A percentile compares a stretch with the other conserved stretches of the same genome.
Evolutionary conservation across 1,284 basidiomycete genomes (phyloP).

Genomic region (Melampsora larici-populina): DNA sequence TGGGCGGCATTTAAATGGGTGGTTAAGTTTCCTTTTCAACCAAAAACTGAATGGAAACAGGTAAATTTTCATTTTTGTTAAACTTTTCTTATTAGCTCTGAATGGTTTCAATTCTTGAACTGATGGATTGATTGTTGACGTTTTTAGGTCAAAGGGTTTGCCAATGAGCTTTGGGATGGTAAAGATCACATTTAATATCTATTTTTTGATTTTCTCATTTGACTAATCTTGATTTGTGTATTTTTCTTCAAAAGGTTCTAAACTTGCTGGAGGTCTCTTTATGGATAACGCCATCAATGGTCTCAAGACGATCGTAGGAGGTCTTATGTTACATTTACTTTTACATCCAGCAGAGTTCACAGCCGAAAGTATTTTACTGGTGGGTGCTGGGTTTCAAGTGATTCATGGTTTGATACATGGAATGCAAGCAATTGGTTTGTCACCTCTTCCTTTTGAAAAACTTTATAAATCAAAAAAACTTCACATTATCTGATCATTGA

Average conservation of each 20-base stretch:
- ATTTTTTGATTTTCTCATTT: background rate
- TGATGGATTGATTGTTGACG: too few relatives aligned
- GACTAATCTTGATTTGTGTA: background rate
- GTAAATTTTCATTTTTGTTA: slow-evolving; percentile 4
- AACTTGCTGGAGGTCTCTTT: slow-evolving; percentile 27
- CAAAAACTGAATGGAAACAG: slow-evolving; percentile 32
- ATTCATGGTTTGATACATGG: slow-evolving; percentile 40
- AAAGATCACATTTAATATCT: background rate
- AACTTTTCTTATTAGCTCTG: background rate
- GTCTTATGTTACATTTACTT: slow-evolving; percentile 37
- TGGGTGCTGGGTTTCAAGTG: slow-evolving; percentile 36
- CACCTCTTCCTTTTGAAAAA: background rate
- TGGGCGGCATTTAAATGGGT: slow-evolving; percentile 42
- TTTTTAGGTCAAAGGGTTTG: slow-evolving; percentile 22
- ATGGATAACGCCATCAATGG: slow-evolving; percentile 32
- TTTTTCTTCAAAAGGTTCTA: slow-evolving; percentile 12
- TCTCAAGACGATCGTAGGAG: slow-evolving; percentile 35
- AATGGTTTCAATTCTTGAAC: background rate
- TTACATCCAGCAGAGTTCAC: slow-evolving; percentile 33
- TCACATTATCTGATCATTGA: background rate
- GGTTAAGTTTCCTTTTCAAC: slow-evolving; percentile 41
- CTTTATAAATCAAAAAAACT: background rate
- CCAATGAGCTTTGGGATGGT: slow-evolving; percentile 39
- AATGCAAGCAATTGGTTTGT: slow-evolving; percentile 29
- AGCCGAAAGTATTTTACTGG: slow-evolving; percentile 31